Percentiles rank a stretch among this genome's conserved stretches.
phyloP scores from a whole-genome alignment of 768 basidiomycete genomes.

The Chalciporus sphaerocephalus region DNA sequence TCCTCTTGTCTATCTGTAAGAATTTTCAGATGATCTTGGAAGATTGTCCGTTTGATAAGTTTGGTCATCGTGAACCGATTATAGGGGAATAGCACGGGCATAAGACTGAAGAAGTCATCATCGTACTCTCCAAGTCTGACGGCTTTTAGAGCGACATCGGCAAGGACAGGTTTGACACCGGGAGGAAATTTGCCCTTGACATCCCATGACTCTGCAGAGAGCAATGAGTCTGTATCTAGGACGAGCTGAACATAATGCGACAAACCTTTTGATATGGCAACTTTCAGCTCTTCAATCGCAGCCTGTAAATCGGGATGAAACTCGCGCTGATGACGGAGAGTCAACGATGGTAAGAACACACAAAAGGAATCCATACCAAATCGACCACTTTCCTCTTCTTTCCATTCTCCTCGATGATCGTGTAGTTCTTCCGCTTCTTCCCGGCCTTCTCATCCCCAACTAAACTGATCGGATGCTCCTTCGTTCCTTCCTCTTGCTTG shows the following conservation, averaged over 20 bases:
- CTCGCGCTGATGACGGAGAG: slow-evolving; percentile 38
- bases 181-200: slow-evolving; percentile 90
- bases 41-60: slow-evolving; percentile 89
- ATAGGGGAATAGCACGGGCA: slow-evolving; percentile 87
- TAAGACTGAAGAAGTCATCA: slow-evolving; percentile 84
- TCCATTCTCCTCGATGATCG: slow-evolving; percentile 48
- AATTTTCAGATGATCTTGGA: slow-evolving; percentile 62
- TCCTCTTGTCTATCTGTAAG: slow-evolving; percentile 66
- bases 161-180: slow-evolving; percentile 64
- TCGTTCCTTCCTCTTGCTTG: slow-evolving; percentile 39
- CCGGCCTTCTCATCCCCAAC: slow-evolving; percentile 38
- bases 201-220: slow-evolving; percentile 61
- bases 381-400: slow-evolving; percentile 74
- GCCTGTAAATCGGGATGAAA: slow-evolving; percentile 71
- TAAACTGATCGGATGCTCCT: slow-evolving; percentile 49
- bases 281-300: slow-evolving; percentile 56
- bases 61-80: slow-evolving; percentile 96
- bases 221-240: background rate
- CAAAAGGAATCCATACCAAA: slow-evolving; percentile 39
- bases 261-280: slow-evolving; percentile 57
- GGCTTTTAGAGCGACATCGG: slow-evolving; percentile 70
- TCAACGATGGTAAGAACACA: background rate
- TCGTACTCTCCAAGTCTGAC: slow-evolving; percentile 85
- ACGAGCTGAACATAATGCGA: background rate
- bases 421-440: slow-evolving; percentile 55